Conservation (phyloP, 2,329 filamentous ascomycete genomes). For the Stylonectria norvegica region DNA sequence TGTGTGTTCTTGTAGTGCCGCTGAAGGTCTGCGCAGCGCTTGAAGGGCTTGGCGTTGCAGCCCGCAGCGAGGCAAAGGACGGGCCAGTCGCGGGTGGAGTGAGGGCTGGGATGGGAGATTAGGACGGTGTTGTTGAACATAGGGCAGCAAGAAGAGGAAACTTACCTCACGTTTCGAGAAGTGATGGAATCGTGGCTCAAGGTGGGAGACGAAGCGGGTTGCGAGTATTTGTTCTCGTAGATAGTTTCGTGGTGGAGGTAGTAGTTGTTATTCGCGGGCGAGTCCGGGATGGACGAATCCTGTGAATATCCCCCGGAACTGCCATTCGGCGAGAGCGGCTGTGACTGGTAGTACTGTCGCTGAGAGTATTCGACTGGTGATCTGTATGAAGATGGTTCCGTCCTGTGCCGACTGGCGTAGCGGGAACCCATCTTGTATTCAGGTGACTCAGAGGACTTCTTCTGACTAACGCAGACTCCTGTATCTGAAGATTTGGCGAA, state of each 20-base stretch:
- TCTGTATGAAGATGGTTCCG: constrained; percentile 16
- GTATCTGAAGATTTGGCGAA: no score
- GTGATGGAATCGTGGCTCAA: constrained; percentile 4
- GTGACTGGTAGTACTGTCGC: constrained; percentile 22
- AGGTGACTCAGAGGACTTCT: no score
- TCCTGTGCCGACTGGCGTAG: constrained; percentile 13
- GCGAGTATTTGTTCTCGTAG: constrained; percentile 10
- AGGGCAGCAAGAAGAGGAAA: not conserved
- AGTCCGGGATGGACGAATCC: constrained; percentile 25
- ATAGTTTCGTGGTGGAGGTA: constrained; percentile 8
- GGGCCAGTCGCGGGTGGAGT: constrained; percentile 30
- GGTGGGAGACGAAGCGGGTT: constrained; percentile 4
- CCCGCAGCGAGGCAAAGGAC: constrained; percentile 38
- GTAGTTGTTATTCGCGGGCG: constrained; percentile 22
- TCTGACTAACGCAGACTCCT: no score
- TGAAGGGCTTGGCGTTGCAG: constrained; percentile 47
- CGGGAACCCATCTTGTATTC: constrained; percentile 14
- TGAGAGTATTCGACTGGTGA: constrained; percentile 18
- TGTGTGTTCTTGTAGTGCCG: constrained; percentile 52
- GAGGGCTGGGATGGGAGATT: constrained; percentile 2
- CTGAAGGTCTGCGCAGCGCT: constrained; percentile 52
- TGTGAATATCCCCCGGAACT: constrained; percentile 32
- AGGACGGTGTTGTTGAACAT: constrained; percentile 9
- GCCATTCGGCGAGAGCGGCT: constrained; percentile 25
- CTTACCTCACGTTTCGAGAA: constrained; percentile 16